phyloP scores from a whole-genome alignment of 2,329 filamentous ascomycete genomes.

The Phaeosphaeriaceae sp. region DNA sequence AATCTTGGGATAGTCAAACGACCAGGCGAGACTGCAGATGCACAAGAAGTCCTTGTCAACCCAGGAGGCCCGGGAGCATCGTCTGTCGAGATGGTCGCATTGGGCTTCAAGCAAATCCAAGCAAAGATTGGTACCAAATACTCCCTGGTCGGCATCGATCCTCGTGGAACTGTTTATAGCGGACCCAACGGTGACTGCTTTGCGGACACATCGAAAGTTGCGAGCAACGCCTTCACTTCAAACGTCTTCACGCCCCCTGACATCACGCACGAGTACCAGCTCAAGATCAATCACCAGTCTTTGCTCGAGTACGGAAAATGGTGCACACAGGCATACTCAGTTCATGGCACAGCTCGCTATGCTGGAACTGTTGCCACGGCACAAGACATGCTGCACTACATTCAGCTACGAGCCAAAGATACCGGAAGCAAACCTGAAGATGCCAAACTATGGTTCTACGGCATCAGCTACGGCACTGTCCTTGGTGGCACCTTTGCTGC shows the following conservation, averaged over 20 bases:
- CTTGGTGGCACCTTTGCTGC: slow-evolving; percentile 56
- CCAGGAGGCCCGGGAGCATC: slow-evolving; percentile 42
- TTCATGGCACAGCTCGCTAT: slow-evolving; percentile 34
- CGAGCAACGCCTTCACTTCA: slow-evolving; percentile 9
- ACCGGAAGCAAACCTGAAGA: slow-evolving; percentile 21
- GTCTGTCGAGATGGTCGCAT: slow-evolving; percentile 25
- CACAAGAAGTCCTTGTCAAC: slow-evolving; percentile 25
- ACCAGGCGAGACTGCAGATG: slow-evolving; percentile 8
- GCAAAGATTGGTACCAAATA: slow-evolving; percentile 26
- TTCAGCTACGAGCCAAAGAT: slow-evolving; percentile 11
- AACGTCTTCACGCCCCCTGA: slow-evolving; percentile 7
- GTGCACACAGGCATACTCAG: slow-evolving; percentile 19
- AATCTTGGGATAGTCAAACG: slow-evolving; percentile 23
- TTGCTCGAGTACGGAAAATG: slow-evolving; percentile 24
- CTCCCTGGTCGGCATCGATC: slow-evolving; percentile 45
- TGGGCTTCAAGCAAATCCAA: neutral
- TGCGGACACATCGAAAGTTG: slow-evolving; percentile 2
- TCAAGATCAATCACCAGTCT: slow-evolving; percentile 16
- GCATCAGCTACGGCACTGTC: slow-evolving; percentile 55
- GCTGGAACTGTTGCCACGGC: slow-evolving; percentile 32
- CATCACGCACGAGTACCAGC: slow-evolving; percentile 9
- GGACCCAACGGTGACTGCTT: slow-evolving; percentile 18
- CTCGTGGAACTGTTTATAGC: slow-evolving; percentile 33
- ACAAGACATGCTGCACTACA: slow-evolving; percentile 20
- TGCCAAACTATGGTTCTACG: slow-evolving; percentile 43